Conservation (phyloP, 495 filamentous ascomycete species). For the Tuber aestivum region DNA sequence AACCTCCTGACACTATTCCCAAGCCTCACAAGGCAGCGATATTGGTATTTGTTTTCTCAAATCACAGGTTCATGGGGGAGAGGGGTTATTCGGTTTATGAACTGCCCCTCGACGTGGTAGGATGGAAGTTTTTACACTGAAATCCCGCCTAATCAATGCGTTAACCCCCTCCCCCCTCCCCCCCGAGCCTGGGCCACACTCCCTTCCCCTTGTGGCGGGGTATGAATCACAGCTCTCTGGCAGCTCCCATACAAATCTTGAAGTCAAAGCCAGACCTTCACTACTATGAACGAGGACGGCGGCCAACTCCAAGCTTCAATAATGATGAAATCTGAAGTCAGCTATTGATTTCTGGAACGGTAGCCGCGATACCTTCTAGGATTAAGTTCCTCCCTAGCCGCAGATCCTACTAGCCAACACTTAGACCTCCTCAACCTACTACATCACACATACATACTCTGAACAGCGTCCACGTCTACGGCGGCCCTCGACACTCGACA, state of each 20-base stretch:
- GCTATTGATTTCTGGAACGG: neutral
- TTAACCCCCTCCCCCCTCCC: no score
- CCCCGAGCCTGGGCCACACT: neutral
- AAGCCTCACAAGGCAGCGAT: neutral
- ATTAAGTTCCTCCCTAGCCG: neutral
- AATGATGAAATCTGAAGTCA: neutral
- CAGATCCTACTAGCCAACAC: neutral
- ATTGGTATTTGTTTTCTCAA: neutral
- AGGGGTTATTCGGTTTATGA: neutral
- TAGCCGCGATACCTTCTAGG: neutral
- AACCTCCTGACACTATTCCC: neutral
- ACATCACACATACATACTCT: neutral
- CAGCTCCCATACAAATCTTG: neutral
- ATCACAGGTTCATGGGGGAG: neutral
- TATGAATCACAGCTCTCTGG: neutral
- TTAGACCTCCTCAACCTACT: neutral
- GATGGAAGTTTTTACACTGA: neutral
- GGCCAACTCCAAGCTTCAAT: neutral
- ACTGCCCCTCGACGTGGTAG: neutral
- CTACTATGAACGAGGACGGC: neutral
- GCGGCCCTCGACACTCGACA: neutral
- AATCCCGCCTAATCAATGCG: neutral
- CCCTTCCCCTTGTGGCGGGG: slow-evolving; percentile 1
- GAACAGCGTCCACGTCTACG: neutral
- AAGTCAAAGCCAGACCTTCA: neutral